Base-by-base conservation (phyloP, 441 rosid genomes). In the Rhodomyrtus psidioides region DNA sequence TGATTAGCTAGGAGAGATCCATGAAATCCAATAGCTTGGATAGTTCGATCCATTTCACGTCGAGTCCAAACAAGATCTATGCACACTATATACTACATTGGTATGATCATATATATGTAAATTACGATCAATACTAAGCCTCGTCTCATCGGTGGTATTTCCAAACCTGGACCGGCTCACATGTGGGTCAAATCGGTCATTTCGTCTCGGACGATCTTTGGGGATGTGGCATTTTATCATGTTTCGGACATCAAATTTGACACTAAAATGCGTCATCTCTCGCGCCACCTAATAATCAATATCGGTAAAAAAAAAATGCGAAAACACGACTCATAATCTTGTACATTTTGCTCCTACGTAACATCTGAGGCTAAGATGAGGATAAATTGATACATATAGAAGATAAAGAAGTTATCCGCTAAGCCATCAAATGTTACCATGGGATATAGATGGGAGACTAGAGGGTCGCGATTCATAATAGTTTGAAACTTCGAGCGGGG, bases 271-370 rank as follows among this genome's bases (percentile, higher is more conserved):
- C 34, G 4, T 34, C 34, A 34, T 34, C 14, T 65, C 14, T 19
- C 5, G 5, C 7, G 0, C 34, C 14, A 2, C 2, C 0, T 0
- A 65, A 65, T 34, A 8, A 34, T 65, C 76, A 19, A 2, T 9
- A 30, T 4, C 3, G 6, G 42, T 42, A 9, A 34, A 4, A 65
- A 7, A 34, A 9, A 34, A 34, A 34, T 2, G 39, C 2, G 3
- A 19, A 19, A 65, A 34, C 5, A 34, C 14, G 1, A 2, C 14
- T 9, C 46, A 5, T 34, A 19, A 34, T 23, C 15, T 9, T 5
- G 46, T 34, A 12, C 9, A 65, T 34, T 10, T 9, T 34, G 26
- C 5, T 9, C 49, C 15, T 12, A 10, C 1, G 46, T 9, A 34
- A 34, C 15, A 34, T 0, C 76, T 34, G 1, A 19, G 76, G 26